phyloP scores from a whole-genome alignment of 768 basidiomycete species.

The Nevesoporus exiguus region DNA sequence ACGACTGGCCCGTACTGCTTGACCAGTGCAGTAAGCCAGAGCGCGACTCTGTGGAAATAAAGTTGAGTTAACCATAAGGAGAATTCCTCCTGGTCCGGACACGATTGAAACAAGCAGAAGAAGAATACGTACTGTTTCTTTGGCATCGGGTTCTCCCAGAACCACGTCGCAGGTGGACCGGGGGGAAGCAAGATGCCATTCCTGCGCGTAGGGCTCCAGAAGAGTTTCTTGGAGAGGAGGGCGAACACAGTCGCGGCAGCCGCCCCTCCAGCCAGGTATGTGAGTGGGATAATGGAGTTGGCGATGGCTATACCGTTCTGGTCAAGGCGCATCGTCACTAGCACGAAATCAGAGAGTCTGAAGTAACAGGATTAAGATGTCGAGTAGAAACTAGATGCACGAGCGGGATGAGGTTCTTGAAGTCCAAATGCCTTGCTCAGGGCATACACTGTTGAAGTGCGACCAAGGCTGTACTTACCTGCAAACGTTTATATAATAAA shows the following conservation, averaged over 20 bases:
- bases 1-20: constrained; percentile 57
- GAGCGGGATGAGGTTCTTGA: background rate
- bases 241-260: background rate
- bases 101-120: too few relatives aligned
- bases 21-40: constrained; percentile 47
- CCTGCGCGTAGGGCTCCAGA: background rate
- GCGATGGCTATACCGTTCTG: background rate
- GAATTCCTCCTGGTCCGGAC: too few relatives aligned
- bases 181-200: constrained; percentile 21
- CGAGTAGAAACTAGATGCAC: background rate
- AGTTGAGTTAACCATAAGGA: background rate
- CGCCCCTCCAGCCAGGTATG: constrained; percentile 4
- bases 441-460: too few relatives aligned
- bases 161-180: constrained; percentile 26
- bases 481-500: too few relatives aligned
- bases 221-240: background rate
- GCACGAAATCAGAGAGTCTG: background rate
- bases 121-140: too few relatives aligned
- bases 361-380: too few relatives aligned
- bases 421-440: too few relatives aligned
- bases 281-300: background rate
- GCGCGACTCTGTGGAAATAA: constrained; percentile 12
- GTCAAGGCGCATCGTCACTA: background rate
- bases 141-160: constrained; percentile 24
- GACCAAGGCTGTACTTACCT: too few relatives aligned